phyloP scores from a whole-genome alignment of 495 filamentous ascomycete genomes.

The Xylona heveae region DNA sequence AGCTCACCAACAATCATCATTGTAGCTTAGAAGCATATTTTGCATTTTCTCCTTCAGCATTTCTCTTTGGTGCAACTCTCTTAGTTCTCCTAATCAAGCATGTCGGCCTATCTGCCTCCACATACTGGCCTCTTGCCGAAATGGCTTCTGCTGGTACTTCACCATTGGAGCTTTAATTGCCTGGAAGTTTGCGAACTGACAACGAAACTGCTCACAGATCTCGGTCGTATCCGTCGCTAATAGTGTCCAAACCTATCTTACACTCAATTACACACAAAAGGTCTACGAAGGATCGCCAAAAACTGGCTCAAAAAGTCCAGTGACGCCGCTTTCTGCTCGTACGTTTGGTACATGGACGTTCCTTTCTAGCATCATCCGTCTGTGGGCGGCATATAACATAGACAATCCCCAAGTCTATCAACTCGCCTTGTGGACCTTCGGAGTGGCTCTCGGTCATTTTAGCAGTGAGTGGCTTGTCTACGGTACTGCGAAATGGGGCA shows the following conservation, averaged over 20 bases:
- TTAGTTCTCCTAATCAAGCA: not conserved
- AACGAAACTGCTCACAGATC: slow-evolving; percentile 41
- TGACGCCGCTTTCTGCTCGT: slow-evolving; percentile 54
- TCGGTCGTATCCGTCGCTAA: slow-evolving; percentile 61
- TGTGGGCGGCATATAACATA: slow-evolving; percentile 78
- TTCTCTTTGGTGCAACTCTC: not conserved
- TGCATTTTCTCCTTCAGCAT: not conserved
- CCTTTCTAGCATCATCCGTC: slow-evolving; percentile 46
- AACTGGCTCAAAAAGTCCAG: slow-evolving; percentile 14
- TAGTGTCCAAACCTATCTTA: slow-evolving; percentile 57
- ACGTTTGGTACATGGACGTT: slow-evolving; percentile 88
- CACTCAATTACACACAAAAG: slow-evolving; percentile 47
- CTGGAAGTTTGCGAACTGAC: slow-evolving; percentile 6
- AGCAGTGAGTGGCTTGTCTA: slow-evolving; percentile 57
- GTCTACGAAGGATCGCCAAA: slow-evolving; percentile 38
- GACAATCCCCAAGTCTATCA: slow-evolving; percentile 48
- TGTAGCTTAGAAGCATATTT: not conserved
- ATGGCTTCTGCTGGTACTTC: slow-evolving; percentile 41
- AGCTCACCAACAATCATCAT: too few species aligned
- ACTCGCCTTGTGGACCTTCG: slow-evolving; percentile 59
- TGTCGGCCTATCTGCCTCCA: slow-evolving; percentile 24
- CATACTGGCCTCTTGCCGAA: slow-evolving; percentile 39
- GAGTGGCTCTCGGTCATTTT: slow-evolving; percentile 64
- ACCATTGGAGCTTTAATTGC: slow-evolving; percentile 3
- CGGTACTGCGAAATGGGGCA: slow-evolving; percentile 45